Conservation (phyloP, 2,329 filamentous ascomycete species). For the Spiromastix sp. region DNA sequence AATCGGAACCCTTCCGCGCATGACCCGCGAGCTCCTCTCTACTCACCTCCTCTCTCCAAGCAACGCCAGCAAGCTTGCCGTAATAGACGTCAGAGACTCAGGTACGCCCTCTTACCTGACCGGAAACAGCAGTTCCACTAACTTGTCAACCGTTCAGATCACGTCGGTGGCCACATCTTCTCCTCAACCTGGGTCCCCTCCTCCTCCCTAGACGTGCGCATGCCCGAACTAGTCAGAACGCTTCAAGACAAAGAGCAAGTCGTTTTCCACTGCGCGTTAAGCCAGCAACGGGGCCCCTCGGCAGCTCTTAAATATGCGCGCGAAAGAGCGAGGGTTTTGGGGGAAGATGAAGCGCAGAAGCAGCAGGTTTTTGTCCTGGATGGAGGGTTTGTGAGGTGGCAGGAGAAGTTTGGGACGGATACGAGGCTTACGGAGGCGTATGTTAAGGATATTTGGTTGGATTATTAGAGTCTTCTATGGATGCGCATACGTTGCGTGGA, state of each 20-base stretch:
- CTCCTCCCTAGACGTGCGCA: slow-evolving; percentile 58
- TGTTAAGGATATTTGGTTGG: slow-evolving; percentile 72
- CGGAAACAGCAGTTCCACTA: background rate
- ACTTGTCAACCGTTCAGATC: slow-evolving; percentile 46
- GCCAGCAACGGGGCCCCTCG: slow-evolving; percentile 78
- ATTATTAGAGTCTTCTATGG: slow-evolving; percentile 31
- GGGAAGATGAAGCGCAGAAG: slow-evolving; percentile 15
- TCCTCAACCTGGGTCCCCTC: slow-evolving; percentile 68
- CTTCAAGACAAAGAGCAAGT: slow-evolving; percentile 70
- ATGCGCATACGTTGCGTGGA: background rate
- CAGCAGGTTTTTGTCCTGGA: slow-evolving; percentile 78
- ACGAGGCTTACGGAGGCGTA: slow-evolving; percentile 73
- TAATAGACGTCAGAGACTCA: slow-evolving; percentile 84
- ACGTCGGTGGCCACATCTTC: slow-evolving; percentile 82
- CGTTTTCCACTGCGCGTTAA: slow-evolving; percentile 88
- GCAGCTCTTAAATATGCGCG: slow-evolving; percentile 65
- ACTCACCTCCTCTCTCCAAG: slow-evolving; percentile 48
- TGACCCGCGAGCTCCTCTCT: slow-evolving; percentile 60
- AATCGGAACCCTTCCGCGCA: slow-evolving; percentile 54
- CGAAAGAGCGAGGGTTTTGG: slow-evolving; percentile 47
- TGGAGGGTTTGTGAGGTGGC: slow-evolving; percentile 79
- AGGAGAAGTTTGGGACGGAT: slow-evolving; percentile 69
- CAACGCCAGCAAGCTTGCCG: slow-evolving; percentile 45
- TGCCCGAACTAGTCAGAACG: slow-evolving; percentile 72
- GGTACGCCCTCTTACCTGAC: slow-evolving; percentile 37